Evolutionary conservation across 2,329 filamentous ascomycete genomes (phyloP).

Genomic region (Talaromyces amestolkiae): DNA sequence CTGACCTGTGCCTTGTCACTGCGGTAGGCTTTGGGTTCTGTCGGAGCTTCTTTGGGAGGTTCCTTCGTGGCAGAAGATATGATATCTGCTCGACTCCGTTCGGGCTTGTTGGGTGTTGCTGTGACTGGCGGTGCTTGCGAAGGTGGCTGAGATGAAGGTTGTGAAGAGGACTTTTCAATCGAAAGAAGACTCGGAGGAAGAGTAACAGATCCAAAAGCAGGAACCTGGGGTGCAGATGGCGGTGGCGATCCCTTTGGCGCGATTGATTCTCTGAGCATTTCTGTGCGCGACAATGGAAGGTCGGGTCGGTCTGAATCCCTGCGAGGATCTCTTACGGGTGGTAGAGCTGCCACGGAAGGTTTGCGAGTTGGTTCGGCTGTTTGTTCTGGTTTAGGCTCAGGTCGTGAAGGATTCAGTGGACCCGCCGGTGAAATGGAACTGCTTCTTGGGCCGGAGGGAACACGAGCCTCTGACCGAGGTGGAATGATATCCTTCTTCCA

Average conservation of each 20-base stretch:
- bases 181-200: slow-evolving; percentile 28
- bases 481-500: slow-evolving; percentile 42
- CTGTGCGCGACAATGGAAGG: slow-evolving; percentile 26
- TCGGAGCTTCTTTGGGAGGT: slow-evolving; percentile 45
- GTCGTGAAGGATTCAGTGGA: slow-evolving; percentile 17
- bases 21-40: slow-evolving; percentile 45
- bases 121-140: slow-evolving; percentile 4
- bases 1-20: slow-evolving; percentile 25
- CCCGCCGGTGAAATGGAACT: slow-evolving; percentile 12
- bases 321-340: slow-evolving; percentile 27
- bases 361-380: slow-evolving; percentile 29
- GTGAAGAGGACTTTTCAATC: slow-evolving; percentile 23
- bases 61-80: slow-evolving; percentile 31
- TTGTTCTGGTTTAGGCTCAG: slow-evolving; percentile 26
- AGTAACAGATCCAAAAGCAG: slow-evolving; percentile 42
- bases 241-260: slow-evolving; percentile 36
- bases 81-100: slow-evolving; percentile 20
- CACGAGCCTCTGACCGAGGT: slow-evolving; percentile 27
- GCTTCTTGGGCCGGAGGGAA: slow-evolving; percentile 19
- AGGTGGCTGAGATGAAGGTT: not conserved
- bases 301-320: slow-evolving; percentile 35
- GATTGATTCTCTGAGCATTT: slow-evolving; percentile 29
- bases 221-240: slow-evolving; percentile 42
- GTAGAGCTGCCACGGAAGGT: slow-evolving; percentile 18
- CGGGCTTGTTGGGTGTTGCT: not conserved